phyloP scores from a whole-genome alignment of 345 rosid species.

The Populus nigra region DNA sequence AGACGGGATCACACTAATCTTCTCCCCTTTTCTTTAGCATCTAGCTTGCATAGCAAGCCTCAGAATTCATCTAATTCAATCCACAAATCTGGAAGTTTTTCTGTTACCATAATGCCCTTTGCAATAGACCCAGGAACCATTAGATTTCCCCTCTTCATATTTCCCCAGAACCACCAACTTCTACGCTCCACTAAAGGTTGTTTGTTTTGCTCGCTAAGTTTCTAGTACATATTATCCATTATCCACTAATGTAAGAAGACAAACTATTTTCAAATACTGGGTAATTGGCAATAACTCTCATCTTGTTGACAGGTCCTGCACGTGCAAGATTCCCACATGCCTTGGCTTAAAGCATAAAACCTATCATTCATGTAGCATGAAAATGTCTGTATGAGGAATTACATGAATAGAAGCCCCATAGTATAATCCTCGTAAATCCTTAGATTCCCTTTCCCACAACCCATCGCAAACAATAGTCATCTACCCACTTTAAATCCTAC shows the following conservation, averaged over 20 bases:
- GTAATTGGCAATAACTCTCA: background rate
- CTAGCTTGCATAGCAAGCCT: background rate
- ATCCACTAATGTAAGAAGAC: slow-evolving; percentile 6
- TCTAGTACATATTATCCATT: background rate
- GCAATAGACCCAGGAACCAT: background rate
- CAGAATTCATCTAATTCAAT: background rate
- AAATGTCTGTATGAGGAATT: background rate
- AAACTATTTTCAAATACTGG: slow-evolving; percentile 2
- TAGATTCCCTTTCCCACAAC: background rate
- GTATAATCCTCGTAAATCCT: background rate
- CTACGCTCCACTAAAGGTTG: background rate
- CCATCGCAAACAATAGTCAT: background rate
- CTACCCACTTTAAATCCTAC: background rate
- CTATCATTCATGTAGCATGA: background rate
- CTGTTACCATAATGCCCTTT: background rate
- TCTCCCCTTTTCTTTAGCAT: background rate
- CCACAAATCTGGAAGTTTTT: background rate
- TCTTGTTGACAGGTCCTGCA: background rate
- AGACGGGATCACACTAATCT: background rate
- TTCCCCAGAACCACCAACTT: background rate
- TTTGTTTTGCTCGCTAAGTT: slow-evolving; percentile 7
- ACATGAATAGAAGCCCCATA: background rate
- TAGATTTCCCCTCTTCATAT: background rate
- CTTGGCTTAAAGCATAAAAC: background rate
- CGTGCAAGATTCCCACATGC: background rate